These are phyloP conservation scores for Gynochthodes officinalis DNA, from an alignment of 257 asterid genomes.

Conservation along the genomic window DNA sequence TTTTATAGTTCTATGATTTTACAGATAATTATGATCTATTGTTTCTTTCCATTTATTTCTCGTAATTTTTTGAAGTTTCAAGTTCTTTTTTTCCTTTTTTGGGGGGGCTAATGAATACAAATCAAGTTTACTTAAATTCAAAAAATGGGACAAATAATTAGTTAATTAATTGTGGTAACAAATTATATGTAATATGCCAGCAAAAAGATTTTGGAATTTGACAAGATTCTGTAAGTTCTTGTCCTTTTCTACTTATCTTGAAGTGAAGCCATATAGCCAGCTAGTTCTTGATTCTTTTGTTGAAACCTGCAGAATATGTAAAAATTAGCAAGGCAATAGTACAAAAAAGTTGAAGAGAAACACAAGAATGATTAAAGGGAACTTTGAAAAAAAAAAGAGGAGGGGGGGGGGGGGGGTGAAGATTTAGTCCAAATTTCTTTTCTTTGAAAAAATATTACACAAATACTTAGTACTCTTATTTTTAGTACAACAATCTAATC, in stretches of 20 bases:
- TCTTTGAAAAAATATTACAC: too few species aligned
- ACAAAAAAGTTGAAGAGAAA: background rate
- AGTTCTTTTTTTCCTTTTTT: background rate
- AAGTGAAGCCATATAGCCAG: background rate
- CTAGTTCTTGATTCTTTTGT: background rate
- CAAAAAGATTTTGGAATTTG: background rate
- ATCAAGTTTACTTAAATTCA: too few species aligned
- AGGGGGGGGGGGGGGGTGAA: too few species aligned
- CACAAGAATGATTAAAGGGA: background rate
- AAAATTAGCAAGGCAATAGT: too few species aligned
- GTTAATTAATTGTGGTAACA: background rate
- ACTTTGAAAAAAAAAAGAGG: background rate
- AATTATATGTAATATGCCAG: too few species aligned
- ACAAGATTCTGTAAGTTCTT: background rate
- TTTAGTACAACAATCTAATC: too few species aligned
- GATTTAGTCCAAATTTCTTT: background rate
- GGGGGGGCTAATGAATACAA: background rate
- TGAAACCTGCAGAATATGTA: too few species aligned
- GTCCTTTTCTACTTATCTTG: background rate
- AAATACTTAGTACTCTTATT: too few species aligned
- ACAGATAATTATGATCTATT: background rate
- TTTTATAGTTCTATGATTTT: background rate
- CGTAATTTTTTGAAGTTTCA: background rate
- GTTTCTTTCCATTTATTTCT: background rate
- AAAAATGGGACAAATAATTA: too few species aligned